phyloP scores from a whole-genome alignment of 768 basidiomycete genomes.

The Leucosporidium creatinivorum region DNA sequence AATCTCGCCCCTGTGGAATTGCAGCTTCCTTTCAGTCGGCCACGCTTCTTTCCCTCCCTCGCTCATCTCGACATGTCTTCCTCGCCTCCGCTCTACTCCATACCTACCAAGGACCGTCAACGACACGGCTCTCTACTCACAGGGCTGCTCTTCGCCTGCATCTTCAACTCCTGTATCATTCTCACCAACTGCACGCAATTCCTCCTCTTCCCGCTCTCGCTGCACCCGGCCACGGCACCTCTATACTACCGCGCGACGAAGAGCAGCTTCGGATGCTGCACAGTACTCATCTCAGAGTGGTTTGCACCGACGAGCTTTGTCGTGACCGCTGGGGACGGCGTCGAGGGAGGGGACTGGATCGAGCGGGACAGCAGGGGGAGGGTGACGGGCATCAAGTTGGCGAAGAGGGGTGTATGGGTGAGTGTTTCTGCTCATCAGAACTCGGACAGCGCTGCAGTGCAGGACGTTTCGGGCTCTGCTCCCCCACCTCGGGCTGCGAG shows the following conservation, averaged over 20 bases:
- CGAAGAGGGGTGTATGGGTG: slow-evolving; percentile 49
- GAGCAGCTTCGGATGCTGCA: slow-evolving; percentile 8
- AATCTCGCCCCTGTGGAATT: no score
- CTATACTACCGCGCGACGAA: background rate
- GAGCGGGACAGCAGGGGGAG: slow-evolving; percentile 54
- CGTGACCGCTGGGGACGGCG: slow-evolving; percentile 53
- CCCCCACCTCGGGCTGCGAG: no score
- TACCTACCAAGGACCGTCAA: background rate
- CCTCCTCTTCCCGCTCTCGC: background rate
- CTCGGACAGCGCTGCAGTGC: background rate
- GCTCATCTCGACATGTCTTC: no score
- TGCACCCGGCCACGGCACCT: background rate
- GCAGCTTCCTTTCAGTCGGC: no score
- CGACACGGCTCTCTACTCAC: background rate
- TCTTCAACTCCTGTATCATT: slow-evolving; percentile 15
- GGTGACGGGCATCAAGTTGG: slow-evolving; percentile 58
- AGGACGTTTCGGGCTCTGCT: no score
- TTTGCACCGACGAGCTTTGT: slow-evolving; percentile 70
- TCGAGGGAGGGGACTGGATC: slow-evolving; percentile 47
- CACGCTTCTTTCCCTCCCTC: no score
- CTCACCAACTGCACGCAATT: slow-evolving; percentile 9
- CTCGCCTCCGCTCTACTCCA: background rate
- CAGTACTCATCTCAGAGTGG: slow-evolving; percentile 67
- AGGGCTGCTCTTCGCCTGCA: background rate
- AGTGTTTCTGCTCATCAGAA: slow-evolving; percentile 47